A percentile compares a stretch with the other conserved stretches of the same genome.
phyloP scores from a whole-genome alignment of 768 basidiomycete species.

The Boletus pseudo-olivaceus region DNA sequence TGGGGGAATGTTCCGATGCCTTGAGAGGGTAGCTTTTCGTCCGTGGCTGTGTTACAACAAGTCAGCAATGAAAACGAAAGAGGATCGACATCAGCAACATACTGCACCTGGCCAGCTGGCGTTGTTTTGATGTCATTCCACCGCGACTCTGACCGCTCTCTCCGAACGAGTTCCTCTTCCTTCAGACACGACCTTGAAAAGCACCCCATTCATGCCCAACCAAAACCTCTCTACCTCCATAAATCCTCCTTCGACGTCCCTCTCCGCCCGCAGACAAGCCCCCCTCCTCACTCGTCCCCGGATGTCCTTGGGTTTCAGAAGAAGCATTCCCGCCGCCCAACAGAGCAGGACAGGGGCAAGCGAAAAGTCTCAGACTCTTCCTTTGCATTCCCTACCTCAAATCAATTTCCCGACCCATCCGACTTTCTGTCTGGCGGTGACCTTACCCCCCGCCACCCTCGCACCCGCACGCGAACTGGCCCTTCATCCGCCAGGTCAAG shows the following conservation, averaged over 20 bases:
- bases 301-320: slow-evolving; percentile 12
- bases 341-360: slow-evolving; percentile 25
- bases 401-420: slow-evolving; percentile 24
- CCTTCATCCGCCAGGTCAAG: slow-evolving; percentile 42
- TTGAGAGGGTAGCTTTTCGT: not conserved
- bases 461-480: slow-evolving; percentile 56
- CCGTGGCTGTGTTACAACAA: not conserved
- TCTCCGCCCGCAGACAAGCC: slow-evolving; percentile 38
- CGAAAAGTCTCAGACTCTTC: slow-evolving; percentile 25
- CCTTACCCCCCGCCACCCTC: slow-evolving; percentile 38
- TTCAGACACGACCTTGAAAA: slow-evolving; percentile 48
- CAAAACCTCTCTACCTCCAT: slow-evolving; percentile 18
- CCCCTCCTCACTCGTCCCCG: slow-evolving; percentile 28
- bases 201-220: slow-evolving; percentile 8
- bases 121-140: slow-evolving; percentile 16
- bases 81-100: not conserved
- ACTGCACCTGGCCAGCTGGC: not conserved
- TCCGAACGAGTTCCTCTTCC: slow-evolving; percentile 56
- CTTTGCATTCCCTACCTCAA: slow-evolving; percentile 28
- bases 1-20: too few species aligned
- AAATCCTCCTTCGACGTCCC: slow-evolving; percentile 47
- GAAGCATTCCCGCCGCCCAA: slow-evolving; percentile 24
- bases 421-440: slow-evolving; percentile 25
- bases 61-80: not conserved
- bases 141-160: slow-evolving; percentile 33